A percentile compares a stretch with the other conserved stretches of the same genome.
Conservation (phyloP, 148 eudicot species). For the Diospyros lotus region DNA sequence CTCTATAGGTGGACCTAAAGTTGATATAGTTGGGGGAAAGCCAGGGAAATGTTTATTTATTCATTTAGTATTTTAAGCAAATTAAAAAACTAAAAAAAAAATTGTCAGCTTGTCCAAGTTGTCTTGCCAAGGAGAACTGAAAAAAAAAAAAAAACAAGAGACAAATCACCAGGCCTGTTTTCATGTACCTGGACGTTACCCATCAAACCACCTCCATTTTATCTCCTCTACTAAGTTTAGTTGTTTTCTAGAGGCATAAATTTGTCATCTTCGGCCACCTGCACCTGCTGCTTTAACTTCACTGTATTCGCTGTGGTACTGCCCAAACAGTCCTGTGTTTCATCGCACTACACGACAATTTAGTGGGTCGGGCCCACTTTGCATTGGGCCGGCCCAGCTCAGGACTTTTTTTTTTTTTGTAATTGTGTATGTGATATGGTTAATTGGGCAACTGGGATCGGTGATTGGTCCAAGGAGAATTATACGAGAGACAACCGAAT, state of each 20-base stretch:
- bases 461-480: slow-evolving; percentile 29
- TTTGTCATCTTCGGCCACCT: slow-evolving; percentile 17
- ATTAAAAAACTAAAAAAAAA: neutral
- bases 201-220: slow-evolving; percentile 4
- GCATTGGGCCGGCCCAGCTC: slow-evolving; percentile 31
- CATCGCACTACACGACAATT: slow-evolving; percentile 9
- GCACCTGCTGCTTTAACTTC: slow-evolving; percentile 9
- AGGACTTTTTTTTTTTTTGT: neutral
- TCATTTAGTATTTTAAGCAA: neutral
- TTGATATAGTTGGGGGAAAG: neutral
- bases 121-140: slow-evolving; percentile 1
- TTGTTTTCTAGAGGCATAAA: slow-evolving; percentile 10
- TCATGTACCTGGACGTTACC: slow-evolving; percentile 23
- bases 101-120: slow-evolving; percentile 22
- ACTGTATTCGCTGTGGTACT: neutral
- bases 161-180: neutral
- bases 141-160: slow-evolving; percentile 4
- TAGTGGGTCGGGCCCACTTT: slow-evolving; percentile 13
- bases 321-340: neutral
- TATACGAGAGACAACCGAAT: slow-evolving; percentile 9
- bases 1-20: slow-evolving; percentile 5
- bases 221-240: slow-evolving; percentile 3
- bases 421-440: neutral
- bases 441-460: neutral
- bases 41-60: no score